Percentiles rank a stretch among this genome's conserved stretches.
These are phyloP conservation scores for Penicillium maclennaniae DNA, from an alignment of 495 filamentous ascomycete species.

Conservation along the genomic window DNA sequence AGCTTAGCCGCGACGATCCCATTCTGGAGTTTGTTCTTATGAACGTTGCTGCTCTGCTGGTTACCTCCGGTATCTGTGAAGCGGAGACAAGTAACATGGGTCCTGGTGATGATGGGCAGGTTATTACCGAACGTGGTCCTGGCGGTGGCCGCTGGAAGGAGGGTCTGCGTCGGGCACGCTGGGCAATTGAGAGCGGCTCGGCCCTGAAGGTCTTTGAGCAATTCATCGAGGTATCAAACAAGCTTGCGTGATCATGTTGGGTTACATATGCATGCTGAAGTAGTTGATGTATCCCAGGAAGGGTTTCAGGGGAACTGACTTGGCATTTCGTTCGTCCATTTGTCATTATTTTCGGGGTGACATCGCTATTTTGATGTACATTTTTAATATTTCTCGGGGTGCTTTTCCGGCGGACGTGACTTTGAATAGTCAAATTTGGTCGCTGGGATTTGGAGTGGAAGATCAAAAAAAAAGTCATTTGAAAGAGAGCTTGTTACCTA, in stretches of 20 bases:
- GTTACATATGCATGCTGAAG: not conserved
- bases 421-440: not conserved
- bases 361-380: not conserved
- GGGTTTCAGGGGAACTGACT: not conserved
- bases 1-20: conserved; percentile 69
- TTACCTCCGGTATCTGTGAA: conserved; percentile 81
- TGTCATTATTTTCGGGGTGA: not conserved
- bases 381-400: not conserved
- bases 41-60: conserved; percentile 86
- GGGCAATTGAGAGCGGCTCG: conserved; percentile 76
- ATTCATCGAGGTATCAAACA: conserved; percentile 63
- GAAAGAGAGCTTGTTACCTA: not conserved
- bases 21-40: conserved; percentile 91
- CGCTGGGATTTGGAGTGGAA: not conserved
- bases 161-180: conserved; percentile 77
- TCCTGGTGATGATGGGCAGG: conserved; percentile 65
- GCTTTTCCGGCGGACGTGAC: not conserved
- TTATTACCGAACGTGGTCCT: conserved; percentile 75
- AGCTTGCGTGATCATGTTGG: conserved; percentile 18
- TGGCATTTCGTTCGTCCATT: not conserved
- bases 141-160: conserved; percentile 90
- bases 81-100: conserved; percentile 73
- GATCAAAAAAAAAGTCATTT: not conserved
- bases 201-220: conserved; percentile 68
- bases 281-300: not conserved